Conservation (phyloP, 441 rosid genomes). For the Gossypium trilobum region DNA sequence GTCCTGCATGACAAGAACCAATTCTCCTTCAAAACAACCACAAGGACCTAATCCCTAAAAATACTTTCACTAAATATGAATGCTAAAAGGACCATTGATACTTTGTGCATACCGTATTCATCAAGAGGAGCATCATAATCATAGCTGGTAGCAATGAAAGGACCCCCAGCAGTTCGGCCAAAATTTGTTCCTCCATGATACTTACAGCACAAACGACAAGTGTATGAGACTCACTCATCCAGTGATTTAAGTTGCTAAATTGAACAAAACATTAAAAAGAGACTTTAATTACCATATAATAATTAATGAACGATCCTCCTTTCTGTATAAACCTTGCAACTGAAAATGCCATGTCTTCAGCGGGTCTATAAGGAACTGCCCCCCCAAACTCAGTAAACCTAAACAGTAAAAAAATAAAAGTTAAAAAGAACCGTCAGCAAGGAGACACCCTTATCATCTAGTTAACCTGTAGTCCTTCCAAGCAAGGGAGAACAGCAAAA, state of each 20-base stretch:
- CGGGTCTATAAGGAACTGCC: slow-evolving; percentile 87
- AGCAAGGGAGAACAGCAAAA: neutral
- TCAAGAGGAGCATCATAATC: slow-evolving; percentile 96
- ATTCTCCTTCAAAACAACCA: neutral
- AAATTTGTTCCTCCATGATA: slow-evolving; percentile 97
- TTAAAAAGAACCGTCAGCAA: neutral
- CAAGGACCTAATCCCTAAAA: neutral
- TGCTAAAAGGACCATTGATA: neutral
- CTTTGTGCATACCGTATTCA: slow-evolving; percentile 65
- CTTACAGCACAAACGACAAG: slow-evolving; percentile 29
- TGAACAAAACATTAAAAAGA: neutral
- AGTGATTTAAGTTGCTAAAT: neutral
- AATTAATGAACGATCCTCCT: slow-evolving; percentile 87
- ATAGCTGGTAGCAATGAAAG: slow-evolving; percentile 90
- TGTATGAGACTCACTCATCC: slow-evolving; percentile 17
- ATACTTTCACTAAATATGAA: neutral
- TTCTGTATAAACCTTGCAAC: slow-evolving; percentile 90
- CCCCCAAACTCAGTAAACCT: slow-evolving; percentile 97
- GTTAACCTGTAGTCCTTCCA: neutral
- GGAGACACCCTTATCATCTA: neutral
- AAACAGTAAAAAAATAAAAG: slow-evolving; percentile 4
- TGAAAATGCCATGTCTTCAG: slow-evolving; percentile 86
- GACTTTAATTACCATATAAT: slow-evolving; percentile 64
- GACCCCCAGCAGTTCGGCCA: slow-evolving; percentile 97
- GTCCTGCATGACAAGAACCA: slow-evolving; percentile 36